Conservation (phyloP, 2,329 filamentous ascomycete species). For the Sclerotinia nivalis region DNA sequence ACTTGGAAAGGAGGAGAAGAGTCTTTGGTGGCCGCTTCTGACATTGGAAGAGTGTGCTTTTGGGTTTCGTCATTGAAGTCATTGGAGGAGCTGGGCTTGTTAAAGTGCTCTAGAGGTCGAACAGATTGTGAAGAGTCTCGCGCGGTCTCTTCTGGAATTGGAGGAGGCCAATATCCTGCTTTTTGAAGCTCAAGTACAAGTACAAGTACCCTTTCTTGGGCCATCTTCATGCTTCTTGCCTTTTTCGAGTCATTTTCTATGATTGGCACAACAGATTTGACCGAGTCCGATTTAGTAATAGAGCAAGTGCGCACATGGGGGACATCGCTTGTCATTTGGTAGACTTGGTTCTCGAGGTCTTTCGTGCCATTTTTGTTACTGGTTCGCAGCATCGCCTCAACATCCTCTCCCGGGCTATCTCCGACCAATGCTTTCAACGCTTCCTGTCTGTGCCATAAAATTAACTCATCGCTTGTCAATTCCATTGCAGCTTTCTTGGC, state of each 20-base stretch:
- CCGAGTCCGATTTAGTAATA: neutral
- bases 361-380: neutral
- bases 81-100: too few species aligned
- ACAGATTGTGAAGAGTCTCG: too few species aligned
- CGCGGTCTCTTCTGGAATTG: neutral
- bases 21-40: too few species aligned
- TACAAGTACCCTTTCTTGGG: neutral
- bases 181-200: neutral
- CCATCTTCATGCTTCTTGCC: too few species aligned
- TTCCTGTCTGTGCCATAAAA: neutral
- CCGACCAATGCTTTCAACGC: neutral
- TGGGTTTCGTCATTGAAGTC: too few species aligned
- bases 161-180: accelerated
- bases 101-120: neutral
- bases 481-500: too few species aligned
- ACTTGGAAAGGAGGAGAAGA: neutral
- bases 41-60: neutral
- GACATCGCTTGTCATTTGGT: neutral
- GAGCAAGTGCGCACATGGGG: neutral
- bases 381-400: neutral
- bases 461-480: too few species aligned
- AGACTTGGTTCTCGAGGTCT: neutral
- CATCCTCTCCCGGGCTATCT: neutral
- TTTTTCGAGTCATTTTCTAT: neutral
- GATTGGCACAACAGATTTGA: neutral